Percentiles rank a stretch among this genome's conserved stretches.
These are phyloP conservation scores for Lantana camara DNA, from an alignment of 257 asterid genomes.

Conservation along the genomic window DNA sequence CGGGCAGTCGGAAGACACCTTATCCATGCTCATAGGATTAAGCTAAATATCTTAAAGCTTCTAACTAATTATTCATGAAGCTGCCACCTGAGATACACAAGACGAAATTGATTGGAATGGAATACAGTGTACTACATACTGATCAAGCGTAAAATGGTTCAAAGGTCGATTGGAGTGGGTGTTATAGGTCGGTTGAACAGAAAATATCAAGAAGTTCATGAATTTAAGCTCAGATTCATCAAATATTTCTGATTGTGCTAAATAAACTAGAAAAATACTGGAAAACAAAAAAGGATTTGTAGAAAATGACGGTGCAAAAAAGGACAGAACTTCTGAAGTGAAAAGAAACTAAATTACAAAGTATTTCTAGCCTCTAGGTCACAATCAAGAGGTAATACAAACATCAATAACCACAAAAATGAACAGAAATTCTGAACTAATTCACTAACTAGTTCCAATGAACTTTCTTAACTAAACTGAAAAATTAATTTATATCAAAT, in stretches of 20 bases:
- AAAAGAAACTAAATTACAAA: conserved; percentile 11
- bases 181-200: no score
- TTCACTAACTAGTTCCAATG: not conserved
- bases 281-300: not conserved
- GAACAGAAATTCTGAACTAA: not conserved
- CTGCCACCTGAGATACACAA: conserved; percentile 15
- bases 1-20: conserved; percentile 83
- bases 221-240: no score
- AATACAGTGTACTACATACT: no score
- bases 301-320: no score
- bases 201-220: no score
- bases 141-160: no score
- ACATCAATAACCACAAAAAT: no score
- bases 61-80: conserved; percentile 26
- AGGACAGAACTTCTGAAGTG: not conserved
- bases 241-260: not conserved
- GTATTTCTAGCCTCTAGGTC: not conserved
- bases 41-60: not conserved
- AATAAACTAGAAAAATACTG: not conserved
- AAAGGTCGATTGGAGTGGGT: no score
- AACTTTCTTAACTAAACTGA: not conserved
- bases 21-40: conserved; percentile 55
- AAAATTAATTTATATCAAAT: no score
- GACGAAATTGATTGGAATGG: no score
- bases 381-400: no score